Conservation (phyloP, 129 eudicot species). For the Helichrysum umbraculigerum region DNA sequence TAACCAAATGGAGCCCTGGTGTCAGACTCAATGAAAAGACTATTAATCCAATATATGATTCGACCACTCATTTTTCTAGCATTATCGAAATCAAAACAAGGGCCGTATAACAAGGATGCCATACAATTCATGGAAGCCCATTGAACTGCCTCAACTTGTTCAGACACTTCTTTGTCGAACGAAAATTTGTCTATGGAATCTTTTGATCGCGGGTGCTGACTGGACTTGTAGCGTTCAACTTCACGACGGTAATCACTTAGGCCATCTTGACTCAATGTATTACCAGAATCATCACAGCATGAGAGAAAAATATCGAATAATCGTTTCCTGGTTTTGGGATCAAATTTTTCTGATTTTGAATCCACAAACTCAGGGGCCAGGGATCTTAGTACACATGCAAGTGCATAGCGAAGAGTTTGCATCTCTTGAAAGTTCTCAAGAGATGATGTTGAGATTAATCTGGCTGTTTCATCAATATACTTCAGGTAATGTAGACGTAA, state of each 20-base stretch:
- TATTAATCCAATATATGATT: constrained; percentile 90
- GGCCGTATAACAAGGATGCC: constrained; percentile 94
- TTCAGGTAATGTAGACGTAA: constrained; percentile 80
- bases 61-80: constrained; percentile 96
- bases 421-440: constrained; percentile 74
- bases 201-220: constrained; percentile 73
- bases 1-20: constrained; percentile 77
- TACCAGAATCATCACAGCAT: constrained; percentile 79
- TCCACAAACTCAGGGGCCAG: constrained; percentile 95
- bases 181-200: constrained; percentile 78
- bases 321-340: constrained; percentile 67
- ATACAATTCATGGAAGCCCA: constrained; percentile 97
- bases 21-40: constrained; percentile 81
- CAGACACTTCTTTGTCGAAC: constrained; percentile 78
- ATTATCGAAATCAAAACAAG: constrained; percentile 88
- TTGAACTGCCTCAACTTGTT: constrained; percentile 91
- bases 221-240: constrained; percentile 82
- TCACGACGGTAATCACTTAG: constrained; percentile 85
- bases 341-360: constrained; percentile 89
- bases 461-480: constrained; percentile 82
- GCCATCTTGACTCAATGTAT: constrained; percentile 74
- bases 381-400: constrained; percentile 77
- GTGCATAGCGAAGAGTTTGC: constrained; percentile 87
- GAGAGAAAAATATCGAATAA: constrained; percentile 88
- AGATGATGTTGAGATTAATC: constrained; percentile 56